Conservation (phyloP, 257 asterid genomes). For the Salvia rosmarinus region DNA sequence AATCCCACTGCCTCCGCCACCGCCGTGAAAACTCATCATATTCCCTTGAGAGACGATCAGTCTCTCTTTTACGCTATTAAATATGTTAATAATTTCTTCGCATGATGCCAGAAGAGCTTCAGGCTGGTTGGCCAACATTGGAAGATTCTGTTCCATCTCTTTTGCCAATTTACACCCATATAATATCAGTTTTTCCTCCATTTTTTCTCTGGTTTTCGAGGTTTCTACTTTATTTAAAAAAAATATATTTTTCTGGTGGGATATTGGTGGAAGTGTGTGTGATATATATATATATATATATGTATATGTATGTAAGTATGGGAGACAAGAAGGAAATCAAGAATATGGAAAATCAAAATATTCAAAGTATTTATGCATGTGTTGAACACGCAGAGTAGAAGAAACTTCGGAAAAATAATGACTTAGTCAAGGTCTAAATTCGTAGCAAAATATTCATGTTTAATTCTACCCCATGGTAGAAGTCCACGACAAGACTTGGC, state of each 20-base stretch:
- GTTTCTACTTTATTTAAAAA: background rate
- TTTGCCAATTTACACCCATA: constrained; percentile 63
- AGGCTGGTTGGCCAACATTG: constrained; percentile 47
- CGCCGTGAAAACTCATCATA: constrained; percentile 12
- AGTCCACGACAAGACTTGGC: constrained; percentile 71
- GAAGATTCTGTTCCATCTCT: constrained; percentile 55
- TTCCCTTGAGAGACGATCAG: constrained; percentile 30
- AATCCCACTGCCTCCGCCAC: constrained; percentile 29
- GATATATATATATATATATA: too few relatives aligned
- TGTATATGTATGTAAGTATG: constrained; percentile 15
- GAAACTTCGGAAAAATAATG: constrained; percentile 37
- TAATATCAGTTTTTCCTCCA: constrained; percentile 59
- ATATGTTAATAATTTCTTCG: constrained; percentile 59
- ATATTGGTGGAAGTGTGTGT: constrained; percentile 15
- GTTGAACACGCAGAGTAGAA: constrained; percentile 63
- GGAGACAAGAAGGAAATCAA: background rate
- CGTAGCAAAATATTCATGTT: constrained; percentile 29
- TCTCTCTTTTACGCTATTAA: constrained; percentile 48
- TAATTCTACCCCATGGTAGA: constrained; percentile 13
- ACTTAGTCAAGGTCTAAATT: constrained; percentile 43
- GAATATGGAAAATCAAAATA: constrained; percentile 21
- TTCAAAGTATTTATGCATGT: constrained; percentile 53
- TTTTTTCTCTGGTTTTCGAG: background rate
- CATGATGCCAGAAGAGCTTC: constrained; percentile 42
- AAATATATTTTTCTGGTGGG: background rate